Evolutionary conservation across 1,139 yeast genomes (phyloP), one percentile per base, ranked within the genome.

Genomic region (Suhomyces kunorum): DNA sequence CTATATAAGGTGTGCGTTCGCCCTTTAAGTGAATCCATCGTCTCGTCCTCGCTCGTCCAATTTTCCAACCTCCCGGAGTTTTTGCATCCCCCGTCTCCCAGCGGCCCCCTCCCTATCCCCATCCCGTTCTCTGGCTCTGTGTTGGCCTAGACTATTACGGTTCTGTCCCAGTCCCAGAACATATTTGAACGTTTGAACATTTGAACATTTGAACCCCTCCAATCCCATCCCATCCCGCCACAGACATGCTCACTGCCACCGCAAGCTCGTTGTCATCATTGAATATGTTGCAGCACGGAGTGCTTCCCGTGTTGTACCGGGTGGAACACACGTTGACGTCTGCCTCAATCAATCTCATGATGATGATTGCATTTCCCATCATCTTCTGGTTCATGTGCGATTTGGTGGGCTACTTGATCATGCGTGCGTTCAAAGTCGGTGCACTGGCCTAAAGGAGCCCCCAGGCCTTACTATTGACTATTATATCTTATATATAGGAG

Each of bases 351-450:
- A 36, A 40, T 6, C 38, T 43, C 12, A 34, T 43, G 44, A 32
- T 38, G 36, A 14, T 43, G 31, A 40, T 43, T 8, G 39, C 39
- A 17, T 24, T 40, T 14, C 46, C 46, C 5, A 18, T 43, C 8
- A 22, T 40, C 8, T 12, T 38, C 13, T 25, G 38, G 23, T 43
- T 43, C 22, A 17, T 43, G 11, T 36, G 38, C 25, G 46, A 43
- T 19, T 34, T 43, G 20, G 15, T 43, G 24, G 42, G 46, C 16
- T 43, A 43, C 40, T 35, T 43, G 35, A 38, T 34, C 29, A 24
- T 43, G 32, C 38, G 39, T 29, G 38, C 46, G 9, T 35, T 40
- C 40, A 43, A 40, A 28, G 16, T 24, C 15, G 8, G 24, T 8
- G 24, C 24, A 11, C 40, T 24, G 9, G 36, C 44, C 11, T 38